Evolutionary conservation across 495 filamentous ascomycete genomes (phyloP).

Genomic region (Penicillium tannophilum): DNA sequence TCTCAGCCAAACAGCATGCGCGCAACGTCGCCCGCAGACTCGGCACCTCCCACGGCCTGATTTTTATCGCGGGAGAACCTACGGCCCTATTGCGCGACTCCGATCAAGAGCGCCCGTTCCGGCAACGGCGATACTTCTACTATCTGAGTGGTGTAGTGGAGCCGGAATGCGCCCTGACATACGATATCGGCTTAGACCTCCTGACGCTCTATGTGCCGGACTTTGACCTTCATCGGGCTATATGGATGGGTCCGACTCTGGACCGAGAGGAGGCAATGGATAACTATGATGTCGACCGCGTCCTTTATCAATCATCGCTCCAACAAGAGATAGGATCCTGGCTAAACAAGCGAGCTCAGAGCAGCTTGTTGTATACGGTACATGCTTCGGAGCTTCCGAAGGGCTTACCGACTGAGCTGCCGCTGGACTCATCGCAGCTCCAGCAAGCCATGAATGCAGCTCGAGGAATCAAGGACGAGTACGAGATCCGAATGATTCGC

Average conservation of each 20-base stretch:
- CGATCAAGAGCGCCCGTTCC: constrained; percentile 74
- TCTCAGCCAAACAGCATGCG: constrained; percentile 77
- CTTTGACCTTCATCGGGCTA: constrained; percentile 81
- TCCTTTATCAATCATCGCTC: constrained; percentile 65
- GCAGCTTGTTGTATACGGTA: constrained; percentile 40
- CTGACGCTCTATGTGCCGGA: constrained; percentile 92
- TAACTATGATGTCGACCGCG: constrained; percentile 78
- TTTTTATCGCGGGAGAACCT: constrained; percentile 83
- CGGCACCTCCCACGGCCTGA: constrained; percentile 60
- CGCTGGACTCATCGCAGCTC: constrained; percentile 42
- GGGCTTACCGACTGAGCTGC: constrained; percentile 57
- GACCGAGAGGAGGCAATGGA: constrained; percentile 68
- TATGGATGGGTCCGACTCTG: constrained; percentile 93
- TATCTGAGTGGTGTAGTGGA: constrained; percentile 86
- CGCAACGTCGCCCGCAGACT: constrained; percentile 70
- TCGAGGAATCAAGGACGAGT: constrained; percentile 74
- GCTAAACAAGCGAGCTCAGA: constrained; percentile 57
- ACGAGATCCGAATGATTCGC: constrained; percentile 78
- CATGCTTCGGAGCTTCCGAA: constrained; percentile 42
- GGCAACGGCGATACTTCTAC: constrained; percentile 91
- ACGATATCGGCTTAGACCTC: constrained; percentile 70
- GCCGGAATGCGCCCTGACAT: constrained; percentile 80
- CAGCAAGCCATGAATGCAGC: constrained; percentile 69
- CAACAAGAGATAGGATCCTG: constrained; percentile 60
- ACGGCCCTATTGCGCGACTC: constrained; percentile 75